Evolutionary conservation across 176 grass and related monocot genomes (phyloP).

Genomic region (Lolium rigidum): DNA sequence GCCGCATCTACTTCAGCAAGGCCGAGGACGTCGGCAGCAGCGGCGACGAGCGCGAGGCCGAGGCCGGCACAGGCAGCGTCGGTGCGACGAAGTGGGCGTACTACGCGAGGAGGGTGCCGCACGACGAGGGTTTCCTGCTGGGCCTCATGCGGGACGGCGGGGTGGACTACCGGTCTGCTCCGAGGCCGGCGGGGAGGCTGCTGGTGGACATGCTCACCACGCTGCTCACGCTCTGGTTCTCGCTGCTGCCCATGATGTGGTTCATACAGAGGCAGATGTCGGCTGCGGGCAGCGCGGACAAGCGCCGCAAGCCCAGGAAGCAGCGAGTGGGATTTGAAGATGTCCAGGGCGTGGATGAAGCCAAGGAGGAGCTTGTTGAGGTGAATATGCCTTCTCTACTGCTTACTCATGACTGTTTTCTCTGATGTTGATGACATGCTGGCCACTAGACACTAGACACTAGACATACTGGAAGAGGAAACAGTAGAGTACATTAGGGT

Average conservation of each 20-base stretch:
- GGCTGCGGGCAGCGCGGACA: slow-evolving; percentile 47
- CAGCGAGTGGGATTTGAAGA: slow-evolving; percentile 75
- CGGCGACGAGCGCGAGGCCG: slow-evolving; percentile 15
- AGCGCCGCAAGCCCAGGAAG: slow-evolving; percentile 52
- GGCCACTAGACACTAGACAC: not conserved
- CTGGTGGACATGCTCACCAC: slow-evolving; percentile 72
- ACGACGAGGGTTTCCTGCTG: slow-evolving; percentile 83
- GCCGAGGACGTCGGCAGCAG: slow-evolving; percentile 4
- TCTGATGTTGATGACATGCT: slow-evolving; percentile 24
- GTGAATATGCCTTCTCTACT: slow-evolving; percentile 37
- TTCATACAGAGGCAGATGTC: slow-evolving; percentile 87
- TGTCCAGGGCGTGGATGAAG: slow-evolving; percentile 87
- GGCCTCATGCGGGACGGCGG: slow-evolving; percentile 76
- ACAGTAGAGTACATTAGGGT: not conserved
- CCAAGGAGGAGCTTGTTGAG: slow-evolving; percentile 88
- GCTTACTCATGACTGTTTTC: slow-evolving; percentile 13
- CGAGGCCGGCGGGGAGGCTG: slow-evolving; percentile 57
- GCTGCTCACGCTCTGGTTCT: slow-evolving; percentile 79
- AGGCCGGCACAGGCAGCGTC: slow-evolving; percentile 23
- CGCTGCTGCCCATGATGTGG: slow-evolving; percentile 90
- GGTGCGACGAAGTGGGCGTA: slow-evolving; percentile 51
- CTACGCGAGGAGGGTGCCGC: slow-evolving; percentile 79
- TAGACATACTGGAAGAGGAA: slow-evolving; percentile 2
- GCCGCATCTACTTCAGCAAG: slow-evolving; percentile 80
- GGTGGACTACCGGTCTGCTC: slow-evolving; percentile 74